A percentile compares a stretch with the other conserved stretches of the same genome.
Evolutionary conservation across 208 protist genomes (phyloP).

Genomic region (Trypanosoma platydactyli): DNA sequence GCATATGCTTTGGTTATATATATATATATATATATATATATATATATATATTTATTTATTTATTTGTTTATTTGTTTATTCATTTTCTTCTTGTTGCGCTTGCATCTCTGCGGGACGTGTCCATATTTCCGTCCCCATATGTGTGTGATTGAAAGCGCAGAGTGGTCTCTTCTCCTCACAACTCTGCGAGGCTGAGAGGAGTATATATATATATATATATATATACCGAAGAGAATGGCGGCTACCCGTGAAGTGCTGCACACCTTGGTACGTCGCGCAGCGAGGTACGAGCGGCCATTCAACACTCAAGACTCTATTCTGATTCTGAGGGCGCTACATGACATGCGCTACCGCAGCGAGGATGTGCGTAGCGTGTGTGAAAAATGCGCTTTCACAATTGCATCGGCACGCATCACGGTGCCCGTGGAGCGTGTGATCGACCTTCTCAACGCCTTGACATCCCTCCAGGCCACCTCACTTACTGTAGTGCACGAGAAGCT

Average conservation of each 20-base stretch:
- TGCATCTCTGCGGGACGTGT: not conserved
- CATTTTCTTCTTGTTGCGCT: not conserved
- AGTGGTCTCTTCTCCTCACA: too few species aligned
- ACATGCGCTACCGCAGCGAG: conserved; percentile 37
- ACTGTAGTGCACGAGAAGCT: conserved; percentile 50
- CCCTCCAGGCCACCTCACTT: conserved; percentile 40
- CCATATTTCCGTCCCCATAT: too few species aligned
- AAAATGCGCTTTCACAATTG: conserved; percentile 60
- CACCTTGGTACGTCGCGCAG: conserved; percentile 44
- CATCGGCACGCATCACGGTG: conserved; percentile 35
- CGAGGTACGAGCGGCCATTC: conserved; percentile 38
- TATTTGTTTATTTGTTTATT: not conserved
- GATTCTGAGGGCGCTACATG: conserved; percentile 45
- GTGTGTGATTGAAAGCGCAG: not conserved
- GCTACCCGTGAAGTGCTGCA: conserved; percentile 1
- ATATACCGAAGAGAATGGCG: not conserved
- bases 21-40: not conserved
- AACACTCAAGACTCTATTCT: conserved; percentile 63
- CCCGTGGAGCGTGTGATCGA: conserved; percentile 42
- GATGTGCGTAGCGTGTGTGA: conserved; percentile 49
- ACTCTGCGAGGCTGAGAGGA: too few species aligned
- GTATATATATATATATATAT: too few species aligned
- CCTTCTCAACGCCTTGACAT: conserved; percentile 40
- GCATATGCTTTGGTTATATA: too few species aligned
- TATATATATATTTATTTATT: conserved; percentile 10